These are phyloP conservation scores for Auricularia sp. DNA, from an alignment of 768 basidiomycete species.

Conservation along the genomic window DNA sequence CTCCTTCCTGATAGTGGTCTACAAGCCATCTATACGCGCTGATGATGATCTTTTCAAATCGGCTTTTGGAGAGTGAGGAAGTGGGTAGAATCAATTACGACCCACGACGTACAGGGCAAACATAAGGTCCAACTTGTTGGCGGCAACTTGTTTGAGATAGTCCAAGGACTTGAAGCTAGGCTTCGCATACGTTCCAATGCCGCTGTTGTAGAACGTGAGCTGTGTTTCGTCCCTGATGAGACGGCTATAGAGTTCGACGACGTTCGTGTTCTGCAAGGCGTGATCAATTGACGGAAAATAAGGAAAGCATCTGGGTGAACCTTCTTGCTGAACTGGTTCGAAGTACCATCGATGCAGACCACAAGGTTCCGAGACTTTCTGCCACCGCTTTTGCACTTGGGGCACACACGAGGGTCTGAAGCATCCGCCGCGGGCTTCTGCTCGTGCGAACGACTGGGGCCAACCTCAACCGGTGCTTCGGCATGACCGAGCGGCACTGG, in stretches of 20 bases:
- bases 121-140: constrained; percentile 24
- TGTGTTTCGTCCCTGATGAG: constrained; percentile 26
- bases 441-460: too few relatives aligned
- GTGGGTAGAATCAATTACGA: too few relatives aligned
- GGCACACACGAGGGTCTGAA: too few relatives aligned
- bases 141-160: constrained; percentile 16
- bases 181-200: constrained; percentile 29
- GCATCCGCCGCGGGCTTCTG: too few relatives aligned
- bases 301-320: constrained; percentile 2
- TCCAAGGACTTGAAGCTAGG: constrained; percentile 13
- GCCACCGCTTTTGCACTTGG: too few relatives aligned
- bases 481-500: too few relatives aligned
- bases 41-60: constrained; percentile 26
- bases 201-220: constrained; percentile 33
- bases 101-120: constrained; percentile 26
- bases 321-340: constrained; percentile 19
- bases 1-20: constrained; percentile 29
- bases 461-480: too few relatives aligned
- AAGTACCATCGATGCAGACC: constrained; percentile 19
- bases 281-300: background rate
- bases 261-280: constrained; percentile 29
- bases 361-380: constrained; percentile 1
- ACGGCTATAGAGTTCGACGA: constrained; percentile 30
- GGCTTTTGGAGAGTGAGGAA: constrained; percentile 16
- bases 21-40: constrained; percentile 33